Base-by-base conservation (phyloP, 257 asterid genomes). In the Anisodus tanguticus region DNA sequence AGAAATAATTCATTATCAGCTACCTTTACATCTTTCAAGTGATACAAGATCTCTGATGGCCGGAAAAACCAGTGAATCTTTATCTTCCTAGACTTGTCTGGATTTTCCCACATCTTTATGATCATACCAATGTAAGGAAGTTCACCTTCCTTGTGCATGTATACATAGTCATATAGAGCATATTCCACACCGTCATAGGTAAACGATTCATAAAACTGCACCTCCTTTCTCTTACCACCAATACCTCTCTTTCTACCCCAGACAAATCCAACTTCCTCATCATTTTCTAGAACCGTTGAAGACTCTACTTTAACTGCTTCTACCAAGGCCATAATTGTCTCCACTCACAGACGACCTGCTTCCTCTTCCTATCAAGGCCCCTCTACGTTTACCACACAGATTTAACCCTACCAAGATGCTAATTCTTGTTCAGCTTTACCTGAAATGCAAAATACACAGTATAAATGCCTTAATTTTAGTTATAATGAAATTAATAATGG, bases 61-160 rank as follows among this genome's bases (percentile, higher is more conserved):
- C 89, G 89, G 66, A 95, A 95, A 90, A 92, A 94, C 99, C 99
- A 95, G 0, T 94, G 99, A 74, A 93, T 85, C 89, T 94, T 95
- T 45, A 95, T 49, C 88, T 41, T 90, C 87, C 87, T 96, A 12
- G 90, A 59, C 83, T 86, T 86, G 7, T 87, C 91, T 9, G 62
- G 35, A 54, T 49, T 71, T 87, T 89, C 94, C 99, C 99, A 95
- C 70, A 93, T 91, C 90, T 91, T 92, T 57, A 93, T 66, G 54
- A 95, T 84, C 81, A 92, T 95, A 22, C 94, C 99, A 53, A 95
- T 87, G 86, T 91, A 91, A 1, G 99, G 98, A 5, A 87, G 76
- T 67, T 86, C 89, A 47, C 83, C 91, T 49, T 89, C 82, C 80
- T 64, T 87, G 87, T 92, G 84, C 98, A 95, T 80, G 85, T 89